These are phyloP conservation scores for Rhizomucor miehei DNA, from an alignment of 371 early-diverging fungal species.

Conservation along the genomic window DNA sequence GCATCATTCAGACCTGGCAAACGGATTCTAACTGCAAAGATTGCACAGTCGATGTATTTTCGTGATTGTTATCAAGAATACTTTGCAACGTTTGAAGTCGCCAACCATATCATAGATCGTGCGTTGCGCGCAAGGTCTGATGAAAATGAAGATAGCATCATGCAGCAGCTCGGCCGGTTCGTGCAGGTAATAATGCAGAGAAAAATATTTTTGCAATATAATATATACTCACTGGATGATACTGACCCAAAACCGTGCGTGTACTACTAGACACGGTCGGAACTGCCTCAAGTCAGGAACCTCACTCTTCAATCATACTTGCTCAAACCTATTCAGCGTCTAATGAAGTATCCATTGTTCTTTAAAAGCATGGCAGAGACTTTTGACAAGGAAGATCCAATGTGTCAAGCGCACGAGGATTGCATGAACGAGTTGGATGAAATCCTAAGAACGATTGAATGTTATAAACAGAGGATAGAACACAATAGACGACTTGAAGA, in stretches of 20 bases:
- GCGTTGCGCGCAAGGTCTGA: too few species aligned
- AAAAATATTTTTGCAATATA: too few species aligned
- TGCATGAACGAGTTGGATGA: conserved; percentile 23
- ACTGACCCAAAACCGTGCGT: background rate
- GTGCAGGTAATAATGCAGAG: too few species aligned
- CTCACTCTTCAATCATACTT: conserved; percentile 30
- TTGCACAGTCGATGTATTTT: background rate
- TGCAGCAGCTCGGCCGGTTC: too few species aligned
- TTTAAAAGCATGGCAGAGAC: conserved; percentile 22
- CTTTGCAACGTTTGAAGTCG: background rate
- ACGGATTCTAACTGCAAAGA: background rate
- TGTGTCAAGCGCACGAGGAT: background rate
- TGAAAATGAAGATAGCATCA: too few species aligned
- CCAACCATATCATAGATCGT: too few species aligned
- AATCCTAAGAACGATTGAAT: conserved; percentile 25
- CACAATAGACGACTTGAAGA: conserved; percentile 13
- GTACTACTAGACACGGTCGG: background rate
- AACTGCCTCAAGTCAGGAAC: conserved; percentile 4
- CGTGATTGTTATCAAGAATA: background rate
- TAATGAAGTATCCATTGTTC: conserved; percentile 45
- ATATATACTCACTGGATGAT: too few species aligned
- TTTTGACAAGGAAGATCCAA: background rate
- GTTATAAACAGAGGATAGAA: conserved; percentile 12
- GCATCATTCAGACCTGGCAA: background rate
- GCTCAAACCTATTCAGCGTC: conserved; percentile 38